Evolutionary conservation across 2,329 filamentous ascomycete genomes (phyloP).

Genomic region (Arachnomyces sp.): DNA sequence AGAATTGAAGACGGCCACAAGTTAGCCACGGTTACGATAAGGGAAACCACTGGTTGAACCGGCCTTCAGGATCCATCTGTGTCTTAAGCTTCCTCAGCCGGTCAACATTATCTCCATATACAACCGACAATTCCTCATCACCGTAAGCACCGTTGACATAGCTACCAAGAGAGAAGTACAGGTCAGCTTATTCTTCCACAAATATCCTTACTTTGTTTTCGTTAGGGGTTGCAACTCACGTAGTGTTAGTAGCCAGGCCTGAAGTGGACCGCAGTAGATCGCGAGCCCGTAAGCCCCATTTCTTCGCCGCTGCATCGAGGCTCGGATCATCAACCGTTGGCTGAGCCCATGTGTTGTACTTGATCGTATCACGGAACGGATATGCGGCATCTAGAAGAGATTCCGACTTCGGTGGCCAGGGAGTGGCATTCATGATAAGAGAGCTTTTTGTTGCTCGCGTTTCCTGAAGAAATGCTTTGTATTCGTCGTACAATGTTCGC

Average conservation of each 20-base stretch:
- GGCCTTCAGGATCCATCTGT: too few relatives aligned
- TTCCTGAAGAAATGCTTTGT: constrained; percentile 28
- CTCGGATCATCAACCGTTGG: constrained; percentile 32
- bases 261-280: constrained; percentile 19
- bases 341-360: constrained; percentile 31
- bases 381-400: constrained; percentile 20
- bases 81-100: too few relatives aligned
- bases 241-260: constrained; percentile 8
- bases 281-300: constrained; percentile 25
- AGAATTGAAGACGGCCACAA: too few relatives aligned
- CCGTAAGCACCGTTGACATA: too few relatives aligned
- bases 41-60: too few relatives aligned
- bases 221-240: too few relatives aligned
- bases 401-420: constrained; percentile 22
- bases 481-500: constrained; percentile 33
- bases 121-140: too few relatives aligned
- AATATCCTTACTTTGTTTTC: too few relatives aligned
- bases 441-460: constrained; percentile 25
- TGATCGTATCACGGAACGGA: constrained; percentile 24
- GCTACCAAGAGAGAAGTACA: too few relatives aligned
- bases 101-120: too few relatives aligned
- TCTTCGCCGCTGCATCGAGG: constrained; percentile 27
- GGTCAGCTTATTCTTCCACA: too few relatives aligned
- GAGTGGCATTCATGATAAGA: constrained; percentile 33
- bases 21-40: too few relatives aligned